phyloP scores from a whole-genome alignment of 2,329 filamentous ascomycete species.

The Pseudogymnoascus verrucosus region DNA sequence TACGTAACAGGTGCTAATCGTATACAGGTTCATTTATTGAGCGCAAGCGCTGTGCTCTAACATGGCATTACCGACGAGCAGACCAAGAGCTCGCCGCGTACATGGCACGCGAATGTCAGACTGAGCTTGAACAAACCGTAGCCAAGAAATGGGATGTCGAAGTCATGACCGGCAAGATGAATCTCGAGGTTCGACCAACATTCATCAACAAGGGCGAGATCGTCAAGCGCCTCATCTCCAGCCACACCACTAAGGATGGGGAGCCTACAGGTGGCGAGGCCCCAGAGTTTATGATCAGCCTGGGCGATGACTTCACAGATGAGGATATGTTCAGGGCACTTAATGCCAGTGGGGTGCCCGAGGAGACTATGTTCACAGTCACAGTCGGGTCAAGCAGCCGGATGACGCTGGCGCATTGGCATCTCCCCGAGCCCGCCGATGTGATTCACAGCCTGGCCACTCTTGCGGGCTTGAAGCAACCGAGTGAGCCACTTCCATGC shows the following conservation, averaged over 20 bases:
- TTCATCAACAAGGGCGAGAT: slow-evolving; percentile 99
- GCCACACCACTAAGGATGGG: slow-evolving; percentile 43
- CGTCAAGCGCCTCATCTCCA: slow-evolving; percentile 69
- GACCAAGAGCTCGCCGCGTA: slow-evolving; percentile 78
- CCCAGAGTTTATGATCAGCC: slow-evolving; percentile 80
- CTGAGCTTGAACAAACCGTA: slow-evolving; percentile 70
- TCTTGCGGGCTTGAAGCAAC: slow-evolving; percentile 28
- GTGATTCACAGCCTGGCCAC: slow-evolving; percentile 64
- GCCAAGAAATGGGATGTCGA: slow-evolving; percentile 80
- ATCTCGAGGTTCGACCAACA: slow-evolving; percentile 89
- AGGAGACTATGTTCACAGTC: slow-evolving; percentile 74
- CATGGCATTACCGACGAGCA: slow-evolving; percentile 93
- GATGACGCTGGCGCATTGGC: slow-evolving; percentile 83
- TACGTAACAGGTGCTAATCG: slow-evolving; percentile 16
- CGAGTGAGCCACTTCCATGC: neutral
- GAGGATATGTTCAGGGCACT: slow-evolving; percentile 94
- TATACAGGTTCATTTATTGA: slow-evolving; percentile 76
- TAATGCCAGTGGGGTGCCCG: slow-evolving; percentile 47
- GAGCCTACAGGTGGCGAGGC: slow-evolving; percentile 41
- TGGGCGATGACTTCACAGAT: slow-evolving; percentile 94
- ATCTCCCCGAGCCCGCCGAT: slow-evolving; percentile 79
- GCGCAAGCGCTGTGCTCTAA: slow-evolving; percentile 85
- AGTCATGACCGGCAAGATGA: slow-evolving; percentile 94
- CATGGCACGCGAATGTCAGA: slow-evolving; percentile 73
- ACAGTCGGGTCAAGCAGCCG: slow-evolving; percentile 90